Percentiles rank a stretch among this genome's conserved stretches.
These are phyloP conservation scores for Cladobotryum mycophilum DNA, from an alignment of 2,329 filamentous ascomycete species.

Conservation along the genomic window DNA sequence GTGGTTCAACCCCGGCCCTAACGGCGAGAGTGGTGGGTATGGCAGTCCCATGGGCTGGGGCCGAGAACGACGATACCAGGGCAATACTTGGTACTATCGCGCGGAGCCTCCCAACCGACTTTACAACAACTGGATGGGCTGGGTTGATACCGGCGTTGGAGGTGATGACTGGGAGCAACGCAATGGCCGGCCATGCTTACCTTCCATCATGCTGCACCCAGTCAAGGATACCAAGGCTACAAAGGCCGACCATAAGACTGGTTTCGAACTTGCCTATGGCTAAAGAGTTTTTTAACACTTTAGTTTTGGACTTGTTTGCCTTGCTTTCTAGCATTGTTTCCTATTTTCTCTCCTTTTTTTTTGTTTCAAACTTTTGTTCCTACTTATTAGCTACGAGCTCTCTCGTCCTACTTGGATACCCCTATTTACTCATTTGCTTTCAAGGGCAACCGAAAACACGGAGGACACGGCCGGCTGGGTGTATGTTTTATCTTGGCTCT, in stretches of 20 bases:
- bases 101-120: conserved; percentile 51
- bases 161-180: conserved; percentile 49
- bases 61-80: conserved; percentile 49
- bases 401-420: conserved; percentile 8
- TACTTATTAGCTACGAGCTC: not conserved
- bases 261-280: conserved; percentile 33
- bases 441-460: not conserved
- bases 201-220: conserved; percentile 53
- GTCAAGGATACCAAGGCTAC: conserved; percentile 53
- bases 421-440: conserved; percentile 2
- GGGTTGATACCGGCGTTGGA: conserved; percentile 48
- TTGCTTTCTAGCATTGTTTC: not conserved
- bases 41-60: conserved; percentile 56
- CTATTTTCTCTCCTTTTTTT: not conserved
- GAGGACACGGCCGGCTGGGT: not conserved
- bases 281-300: conserved; percentile 16
- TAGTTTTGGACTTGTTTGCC: not conserved
- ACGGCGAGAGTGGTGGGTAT: conserved; percentile 47
- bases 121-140: conserved; percentile 60
- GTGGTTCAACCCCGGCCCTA: conserved; percentile 55
- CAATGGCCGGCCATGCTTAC: conserved; percentile 52
- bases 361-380: not conserved
- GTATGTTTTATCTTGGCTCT: conserved; percentile 1
- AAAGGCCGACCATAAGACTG: conserved; percentile 34
- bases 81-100: conserved; percentile 57